Evolutionary conservation across 345 rosid genomes (phyloP), one percentile per base, ranked within the genome.

Genomic region (Gossypium australe): DNA sequence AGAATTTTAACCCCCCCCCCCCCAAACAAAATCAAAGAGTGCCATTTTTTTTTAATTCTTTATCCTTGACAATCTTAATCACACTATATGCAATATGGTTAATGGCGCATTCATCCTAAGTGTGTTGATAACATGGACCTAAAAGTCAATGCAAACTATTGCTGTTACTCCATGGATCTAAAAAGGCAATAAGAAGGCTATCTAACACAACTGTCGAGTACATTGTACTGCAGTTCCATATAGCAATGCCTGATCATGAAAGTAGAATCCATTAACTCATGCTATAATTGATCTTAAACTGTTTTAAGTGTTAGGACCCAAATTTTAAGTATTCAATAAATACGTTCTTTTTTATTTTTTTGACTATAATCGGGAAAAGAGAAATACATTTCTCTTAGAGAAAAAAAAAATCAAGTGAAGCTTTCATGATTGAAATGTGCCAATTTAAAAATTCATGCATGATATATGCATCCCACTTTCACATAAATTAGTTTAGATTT

Each of bases 111-210:
- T n/a, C 16, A 64, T 41, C 69, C 27, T 9, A 64, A n/a, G 47
- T n/a, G 25, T 64, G 69, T 49, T 41, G 2, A n/a, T 43, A 41
- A 12, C 25, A 64, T n/a, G 25, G 49, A 43, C 49, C 49, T 43
- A 64, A 43, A 64, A n/a, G 49, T 41, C 69, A n/a, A 61, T n/a
- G 69, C 48, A 41, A 61, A 64, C 43, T 64, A 64, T 41, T 41
- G 14, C 13, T 64, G 49, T 64, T 64, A 12, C 25, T 6, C 24
- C 49, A 38, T 9, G 25, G 45, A 64, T 41, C 49, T 41, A 64
- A 64, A 34, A 41, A 41, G 68, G 18, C 9, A 9, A 64, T n/a
- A 41, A 41, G 43, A 41, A 41, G 24, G 14, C 49, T 18, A 38
- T 64, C 27, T 10, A 47, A 9, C 11, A 2, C 25, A 18, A 22